Conservation (phyloP, 495 filamentous ascomycete species). For the Daldinia vernicosa region DNA sequence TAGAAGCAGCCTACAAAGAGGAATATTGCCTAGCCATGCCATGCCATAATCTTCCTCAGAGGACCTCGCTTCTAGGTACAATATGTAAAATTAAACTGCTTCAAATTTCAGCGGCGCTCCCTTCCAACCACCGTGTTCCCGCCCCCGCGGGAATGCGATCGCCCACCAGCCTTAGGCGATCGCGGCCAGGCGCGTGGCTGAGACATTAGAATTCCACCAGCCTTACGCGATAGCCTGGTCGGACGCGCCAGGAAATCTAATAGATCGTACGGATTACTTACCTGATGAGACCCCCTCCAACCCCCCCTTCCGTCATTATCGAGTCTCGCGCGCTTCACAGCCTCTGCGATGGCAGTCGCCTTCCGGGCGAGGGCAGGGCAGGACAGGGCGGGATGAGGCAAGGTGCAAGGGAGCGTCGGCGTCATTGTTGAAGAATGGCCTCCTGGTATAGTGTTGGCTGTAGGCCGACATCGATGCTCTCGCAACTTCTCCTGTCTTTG, state of each 20-base stretch:
- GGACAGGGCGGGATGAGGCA: conserved; percentile 8
- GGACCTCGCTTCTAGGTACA: not conserved
- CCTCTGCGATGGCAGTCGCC: conserved; percentile 12
- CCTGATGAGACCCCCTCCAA: conserved; percentile 32
- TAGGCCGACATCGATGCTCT: conserved; percentile 20
- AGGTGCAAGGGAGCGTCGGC: conserved; percentile 31
- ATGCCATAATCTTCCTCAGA: conserved; percentile 16
- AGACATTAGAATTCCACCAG: conserved; percentile 43
- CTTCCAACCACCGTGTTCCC: conserved; percentile 10
- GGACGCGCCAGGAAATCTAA: conserved; percentile 1
- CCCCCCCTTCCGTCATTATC: conserved; percentile 42
- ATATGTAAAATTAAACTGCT: conserved; percentile 36
- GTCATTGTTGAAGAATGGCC: conserved; percentile 36
- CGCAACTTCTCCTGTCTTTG: conserved; percentile 18
- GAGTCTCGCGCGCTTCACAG: conserved; percentile 27
- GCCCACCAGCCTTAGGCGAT: conserved; percentile 18
- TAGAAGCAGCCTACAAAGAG: not conserved
- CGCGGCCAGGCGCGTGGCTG: conserved; percentile 37
- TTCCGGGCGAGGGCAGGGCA: conserved; percentile 29
- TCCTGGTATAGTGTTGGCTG: conserved; percentile 20
- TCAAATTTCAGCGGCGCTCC: conserved; percentile 32
- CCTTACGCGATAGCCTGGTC: conserved; percentile 15
- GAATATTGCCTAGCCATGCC: conserved; percentile 32
- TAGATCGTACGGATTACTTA: not conserved
- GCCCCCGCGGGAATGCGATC: conserved; percentile 36